A percentile compares a stretch with the other conserved stretches of the same genome.
phyloP scores from a whole-genome alignment of 1,284 basidiomycete genomes.

The Macrocystidia cucumis region DNA sequence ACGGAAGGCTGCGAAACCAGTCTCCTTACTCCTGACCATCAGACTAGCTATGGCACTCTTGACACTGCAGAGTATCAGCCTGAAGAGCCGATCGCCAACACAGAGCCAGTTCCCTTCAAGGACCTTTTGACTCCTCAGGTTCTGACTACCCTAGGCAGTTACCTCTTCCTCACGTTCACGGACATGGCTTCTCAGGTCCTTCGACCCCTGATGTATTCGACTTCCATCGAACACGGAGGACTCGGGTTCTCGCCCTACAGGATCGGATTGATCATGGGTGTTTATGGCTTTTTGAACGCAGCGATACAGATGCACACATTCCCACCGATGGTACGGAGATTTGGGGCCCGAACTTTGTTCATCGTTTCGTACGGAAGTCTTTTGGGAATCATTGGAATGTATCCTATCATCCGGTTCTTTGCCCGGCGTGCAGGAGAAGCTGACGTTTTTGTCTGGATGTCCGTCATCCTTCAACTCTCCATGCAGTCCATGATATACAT shows the following conservation, averaged over 20 bases:
- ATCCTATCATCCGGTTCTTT: constrained; percentile 16
- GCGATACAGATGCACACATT: constrained; percentile 18
- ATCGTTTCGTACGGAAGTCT: constrained; percentile 12
- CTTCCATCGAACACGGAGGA: constrained; percentile 20
- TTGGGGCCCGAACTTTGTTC: constrained; percentile 18
- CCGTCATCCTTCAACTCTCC: constrained; percentile 13
- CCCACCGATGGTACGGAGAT: constrained; percentile 13
- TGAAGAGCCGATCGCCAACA: too few relatives aligned
- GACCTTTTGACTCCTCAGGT: constrained; percentile 13
- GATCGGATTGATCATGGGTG: constrained; percentile 22
- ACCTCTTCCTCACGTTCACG: constrained; percentile 17
- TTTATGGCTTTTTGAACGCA: constrained; percentile 20
- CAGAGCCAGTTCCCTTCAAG: constrained; percentile 10
- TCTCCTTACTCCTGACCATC: too few relatives aligned
- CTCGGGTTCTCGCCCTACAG: constrained; percentile 22
- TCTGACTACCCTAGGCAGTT: constrained; percentile 11
- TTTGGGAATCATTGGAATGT: constrained; percentile 12
- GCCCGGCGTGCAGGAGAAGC: constrained; percentile 14
- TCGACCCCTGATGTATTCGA: constrained; percentile 23
- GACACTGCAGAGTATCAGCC: too few relatives aligned
- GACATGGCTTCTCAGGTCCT: constrained; percentile 21
- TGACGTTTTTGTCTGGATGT: constrained; percentile 12
- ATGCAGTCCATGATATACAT: constrained; percentile 10
- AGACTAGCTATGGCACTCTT: too few relatives aligned
- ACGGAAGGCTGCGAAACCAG: too few relatives aligned